phyloP scores from a whole-genome alignment of 169 alveolate genomes.

The Eimeria falciformis region DNA sequence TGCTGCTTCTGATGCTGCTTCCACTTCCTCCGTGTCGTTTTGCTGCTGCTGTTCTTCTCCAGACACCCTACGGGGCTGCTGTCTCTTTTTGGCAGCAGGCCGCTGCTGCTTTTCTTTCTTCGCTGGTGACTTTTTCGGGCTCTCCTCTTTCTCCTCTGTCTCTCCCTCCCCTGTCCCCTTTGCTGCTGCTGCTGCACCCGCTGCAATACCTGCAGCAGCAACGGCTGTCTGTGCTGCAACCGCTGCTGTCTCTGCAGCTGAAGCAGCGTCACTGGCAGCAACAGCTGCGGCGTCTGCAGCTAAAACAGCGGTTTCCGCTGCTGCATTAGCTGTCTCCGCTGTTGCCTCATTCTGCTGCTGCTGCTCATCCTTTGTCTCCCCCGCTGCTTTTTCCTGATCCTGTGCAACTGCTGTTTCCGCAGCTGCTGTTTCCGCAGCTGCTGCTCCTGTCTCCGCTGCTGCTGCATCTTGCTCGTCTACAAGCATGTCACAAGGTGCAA shows the following conservation, averaged over 20 bases:
- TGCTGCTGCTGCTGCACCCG: neutral
- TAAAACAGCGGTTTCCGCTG: neutral
- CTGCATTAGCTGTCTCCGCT: neutral
- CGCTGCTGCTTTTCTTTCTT: neutral
- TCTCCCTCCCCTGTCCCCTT: neutral
- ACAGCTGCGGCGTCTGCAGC: conserved; percentile 9
- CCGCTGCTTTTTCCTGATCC: neutral
- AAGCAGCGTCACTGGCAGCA: neutral
- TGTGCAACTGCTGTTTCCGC: neutral
- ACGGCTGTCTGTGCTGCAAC: neutral
- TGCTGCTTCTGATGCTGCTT: conserved; percentile 24
- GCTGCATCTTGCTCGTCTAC: neutral
- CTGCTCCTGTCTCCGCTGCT: neutral
- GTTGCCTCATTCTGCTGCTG: neutral
- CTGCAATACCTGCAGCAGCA: neutral
- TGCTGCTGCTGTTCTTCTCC: neutral
- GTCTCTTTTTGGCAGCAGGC: neutral
- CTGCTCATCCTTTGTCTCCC: neutral
- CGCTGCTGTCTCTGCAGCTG: neutral
- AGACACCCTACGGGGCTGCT: neutral
- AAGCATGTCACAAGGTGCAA: too few relatives aligned
- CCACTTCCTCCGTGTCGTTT: neutral
- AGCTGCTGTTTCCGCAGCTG: neutral
- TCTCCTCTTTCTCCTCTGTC: neutral
- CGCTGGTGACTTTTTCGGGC: neutral